Conservation (phyloP, 495 filamentous ascomycete genomes). For the Glutinoglossum americanum region DNA sequence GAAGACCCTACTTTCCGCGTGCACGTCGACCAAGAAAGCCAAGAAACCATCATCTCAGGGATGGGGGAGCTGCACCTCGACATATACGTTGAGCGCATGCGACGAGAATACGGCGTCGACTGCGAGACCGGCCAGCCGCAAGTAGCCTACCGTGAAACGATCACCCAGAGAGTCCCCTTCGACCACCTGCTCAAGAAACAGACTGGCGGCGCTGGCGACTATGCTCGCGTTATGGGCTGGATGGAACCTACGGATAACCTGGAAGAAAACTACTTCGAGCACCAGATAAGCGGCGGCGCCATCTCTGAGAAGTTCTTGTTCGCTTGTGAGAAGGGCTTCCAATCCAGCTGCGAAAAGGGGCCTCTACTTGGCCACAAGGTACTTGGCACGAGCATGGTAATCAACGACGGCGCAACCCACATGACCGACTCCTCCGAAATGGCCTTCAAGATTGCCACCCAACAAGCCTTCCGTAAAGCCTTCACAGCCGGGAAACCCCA, state of each 20-base stretch:
- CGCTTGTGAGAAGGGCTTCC: conserved; percentile 92
- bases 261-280: conserved; percentile 64
- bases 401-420: conserved; percentile 95
- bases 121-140: conserved; percentile 91
- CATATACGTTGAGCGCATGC: conserved; percentile 97
- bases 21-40: conserved; percentile 68
- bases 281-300: conserved; percentile 67
- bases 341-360: conserved; percentile 63
- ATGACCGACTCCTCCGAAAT: conserved; percentile 96
- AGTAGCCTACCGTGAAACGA: conserved; percentile 93
- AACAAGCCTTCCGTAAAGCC: conserved; percentile 92
- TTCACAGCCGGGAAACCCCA: conserved; percentile 58
- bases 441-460: conserved; percentile 91
- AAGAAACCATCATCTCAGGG: conserved; percentile 92
- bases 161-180: conserved; percentile 53
- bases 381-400: conserved; percentile 69
- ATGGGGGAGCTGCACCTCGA: conserved; percentile 97
- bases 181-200: conserved; percentile 94
- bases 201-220: conserved; percentile 90
- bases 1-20: conserved; percentile 98
- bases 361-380: conserved; percentile 88
- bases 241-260: conserved; percentile 65
- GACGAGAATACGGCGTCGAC: conserved; percentile 89
- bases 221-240: conserved; percentile 76
- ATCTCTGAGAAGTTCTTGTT: conserved; percentile 94